These are phyloP conservation scores for Leptographium procerum DNA, from an alignment of 2,329 filamentous ascomycete genomes.

Conservation along the genomic window DNA sequence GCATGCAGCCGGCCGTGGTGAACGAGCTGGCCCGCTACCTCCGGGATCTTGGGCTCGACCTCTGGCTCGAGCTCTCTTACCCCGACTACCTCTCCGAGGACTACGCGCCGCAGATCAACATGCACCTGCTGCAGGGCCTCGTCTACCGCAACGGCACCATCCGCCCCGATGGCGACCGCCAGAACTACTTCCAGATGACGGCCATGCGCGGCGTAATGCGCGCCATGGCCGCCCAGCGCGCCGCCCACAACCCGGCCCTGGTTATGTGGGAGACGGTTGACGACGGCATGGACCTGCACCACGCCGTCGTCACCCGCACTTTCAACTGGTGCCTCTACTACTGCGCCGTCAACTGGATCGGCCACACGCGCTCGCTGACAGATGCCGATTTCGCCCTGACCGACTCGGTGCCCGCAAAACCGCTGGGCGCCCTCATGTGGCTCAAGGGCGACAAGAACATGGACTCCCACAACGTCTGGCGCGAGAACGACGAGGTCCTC, in stretches of 20 bases:
- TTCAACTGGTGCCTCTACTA: constrained; percentile 18
- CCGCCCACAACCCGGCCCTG: constrained; percentile 14
- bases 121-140: constrained; percentile 9
- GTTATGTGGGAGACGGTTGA: constrained; percentile 19
- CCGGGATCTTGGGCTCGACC: constrained; percentile 12
- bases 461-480: constrained; percentile 16
- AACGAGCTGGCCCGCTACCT: constrained; percentile 10
- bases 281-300: constrained; percentile 10
- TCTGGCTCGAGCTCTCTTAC: constrained; percentile 15
- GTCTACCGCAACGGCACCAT: constrained; percentile 11
- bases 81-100: constrained; percentile 15
- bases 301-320: constrained; percentile 17
- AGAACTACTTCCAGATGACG: constrained; percentile 14
- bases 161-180: constrained; percentile 8
- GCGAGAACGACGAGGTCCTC: constrained; percentile 13
- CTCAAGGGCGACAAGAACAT: constrained; percentile 18
- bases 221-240: constrained; percentile 17
- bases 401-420: constrained; percentile 9
- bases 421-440: constrained; percentile 19
- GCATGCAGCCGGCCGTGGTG: constrained; percentile 11
- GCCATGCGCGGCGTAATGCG: constrained; percentile 17
- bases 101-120: constrained; percentile 10
- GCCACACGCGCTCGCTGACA: constrained; percentile 11
- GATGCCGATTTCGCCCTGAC: constrained; percentile 9
- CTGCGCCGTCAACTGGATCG: constrained; percentile 17